Percentiles rank a stretch among this genome's conserved stretches.
Conservation (phyloP, 2,329 filamentous ascomycete genomes). For the Fusarium sp. region DNA sequence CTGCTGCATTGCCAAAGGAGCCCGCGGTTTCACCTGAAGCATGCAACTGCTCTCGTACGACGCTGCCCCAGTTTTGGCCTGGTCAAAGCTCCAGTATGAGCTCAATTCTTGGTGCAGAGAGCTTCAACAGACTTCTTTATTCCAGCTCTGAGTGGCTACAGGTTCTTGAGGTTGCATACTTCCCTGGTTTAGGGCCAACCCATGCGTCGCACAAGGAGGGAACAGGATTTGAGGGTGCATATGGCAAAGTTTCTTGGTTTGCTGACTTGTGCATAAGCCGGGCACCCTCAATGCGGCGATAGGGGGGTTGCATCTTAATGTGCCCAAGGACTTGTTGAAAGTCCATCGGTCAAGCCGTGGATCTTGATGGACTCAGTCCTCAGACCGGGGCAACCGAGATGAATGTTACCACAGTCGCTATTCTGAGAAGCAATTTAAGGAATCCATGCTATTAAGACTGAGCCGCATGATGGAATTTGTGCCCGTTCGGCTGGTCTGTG, state of each 20-base stretch:
- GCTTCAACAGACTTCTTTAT: not conserved
- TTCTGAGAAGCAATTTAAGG: constrained; percentile 10
- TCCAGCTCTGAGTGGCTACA: not conserved
- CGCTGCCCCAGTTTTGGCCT: constrained; percentile 16
- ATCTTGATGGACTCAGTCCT: constrained; percentile 8
- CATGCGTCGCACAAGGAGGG: not conserved
- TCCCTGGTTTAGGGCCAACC: not conserved
- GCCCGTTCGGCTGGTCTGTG: constrained; percentile 11
- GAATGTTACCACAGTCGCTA: constrained; percentile 5
- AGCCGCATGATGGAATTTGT: constrained; percentile 3
- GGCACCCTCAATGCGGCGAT: constrained; percentile 12
- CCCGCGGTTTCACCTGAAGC: constrained; percentile 37
- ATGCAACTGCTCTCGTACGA: constrained; percentile 23
- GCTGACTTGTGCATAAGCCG: constrained; percentile 19
- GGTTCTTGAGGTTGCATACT: not conserved
- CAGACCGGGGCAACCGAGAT: constrained; percentile 25
- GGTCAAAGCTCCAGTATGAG: constrained; percentile 22
- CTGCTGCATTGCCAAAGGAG: constrained; percentile 17
- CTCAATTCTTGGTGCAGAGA: constrained; percentile 13
- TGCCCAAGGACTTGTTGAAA: not conserved
- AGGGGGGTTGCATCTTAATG: constrained; percentile 11
- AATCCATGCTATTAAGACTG: not conserved
- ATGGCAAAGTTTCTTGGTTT: constrained; percentile 3
- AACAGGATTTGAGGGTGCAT: not conserved
- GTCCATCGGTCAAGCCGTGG: not conserved